Evolutionary conservation across 2,329 filamentous ascomycete species (phyloP).

Genomic region (Talaromyces marneffei): DNA sequence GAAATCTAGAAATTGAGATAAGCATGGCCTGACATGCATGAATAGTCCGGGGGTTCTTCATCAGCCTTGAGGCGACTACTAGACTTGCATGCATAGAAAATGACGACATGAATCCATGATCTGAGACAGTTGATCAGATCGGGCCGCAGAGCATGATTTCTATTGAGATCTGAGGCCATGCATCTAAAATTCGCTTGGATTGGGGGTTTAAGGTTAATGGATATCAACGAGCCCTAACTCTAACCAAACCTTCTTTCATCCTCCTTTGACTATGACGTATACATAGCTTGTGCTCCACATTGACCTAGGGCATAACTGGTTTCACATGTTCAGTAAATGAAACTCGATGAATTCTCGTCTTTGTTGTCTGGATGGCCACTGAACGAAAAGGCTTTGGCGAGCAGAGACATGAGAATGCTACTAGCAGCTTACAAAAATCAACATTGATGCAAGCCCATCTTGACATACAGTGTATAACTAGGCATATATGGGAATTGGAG

Average conservation of each 20-base stretch:
- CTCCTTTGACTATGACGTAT: background rate
- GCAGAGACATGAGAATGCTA: no score
- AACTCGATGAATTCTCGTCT: no score
- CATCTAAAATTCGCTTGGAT: background rate
- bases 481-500: no score
- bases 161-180: background rate
- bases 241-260: background rate
- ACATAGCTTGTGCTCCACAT: background rate
- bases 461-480: no score
- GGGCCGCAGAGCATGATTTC: background rate
- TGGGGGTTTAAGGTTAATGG: constrained; percentile 1
- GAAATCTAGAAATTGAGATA: no score
- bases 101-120: background rate
- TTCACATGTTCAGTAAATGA: background rate
- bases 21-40: background rate
- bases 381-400: no score
- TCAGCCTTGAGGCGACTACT: background rate
- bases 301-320: background rate
- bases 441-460: no score
- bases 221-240: background rate
- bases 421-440: no score
- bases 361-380: no score
- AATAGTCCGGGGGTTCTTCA: background rate
- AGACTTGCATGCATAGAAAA: background rate
- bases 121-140: background rate